Evolutionary conservation across 2,329 filamentous ascomycete species (phyloP), one percentile per base, ranked within the genome.

Genomic region (Moelleriella libera): DNA sequence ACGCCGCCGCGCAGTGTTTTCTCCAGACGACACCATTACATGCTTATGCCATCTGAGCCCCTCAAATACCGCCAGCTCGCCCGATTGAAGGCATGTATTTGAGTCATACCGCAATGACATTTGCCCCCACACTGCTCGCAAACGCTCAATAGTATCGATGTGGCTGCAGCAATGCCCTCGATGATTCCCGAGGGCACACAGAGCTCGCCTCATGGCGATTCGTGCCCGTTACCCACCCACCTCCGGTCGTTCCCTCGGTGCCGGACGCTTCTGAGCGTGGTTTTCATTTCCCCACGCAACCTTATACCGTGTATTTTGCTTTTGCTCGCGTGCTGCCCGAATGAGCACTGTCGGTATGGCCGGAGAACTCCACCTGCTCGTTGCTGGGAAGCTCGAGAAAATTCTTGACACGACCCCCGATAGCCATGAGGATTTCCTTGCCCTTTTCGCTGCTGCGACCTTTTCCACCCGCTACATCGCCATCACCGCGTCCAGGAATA

Each of bases 261-360:
- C 21, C 21, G 21, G 21, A 21, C 21, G 21, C 21, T 21, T 21
- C 21, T 21, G 21, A 21, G 21, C 21, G 21, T 21, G 21, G 21
- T 21, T 21, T 21, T 21, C 3, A 21, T 21, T 21, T 21, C 34
- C 34, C 34, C 8, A 37, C 34, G 4, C 34, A n/a, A 7, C 40
- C 14, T 41, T 83, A 96, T 60, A 88, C 88, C 45, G 76, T 74
- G 67, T 88, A 87, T 76, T 96, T 98, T 58, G 92, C 86, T 76
- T 94, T 97, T 49, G 92, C 92, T 58, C 94, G 82, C 50, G 88
- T 95, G 69, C 89, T 96, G 56, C 92, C 92, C 51, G 85, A 82
- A 64, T 94, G 85, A 39, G 92, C 90, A 57, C 85, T 86, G 57
- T 98, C 94, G 14, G 88, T 94, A 70, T 98, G 92, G 51, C 92